These are phyloP conservation scores for Dioscorea alata DNA, from an alignment of 106 monocot species.

Conservation along the genomic window DNA sequence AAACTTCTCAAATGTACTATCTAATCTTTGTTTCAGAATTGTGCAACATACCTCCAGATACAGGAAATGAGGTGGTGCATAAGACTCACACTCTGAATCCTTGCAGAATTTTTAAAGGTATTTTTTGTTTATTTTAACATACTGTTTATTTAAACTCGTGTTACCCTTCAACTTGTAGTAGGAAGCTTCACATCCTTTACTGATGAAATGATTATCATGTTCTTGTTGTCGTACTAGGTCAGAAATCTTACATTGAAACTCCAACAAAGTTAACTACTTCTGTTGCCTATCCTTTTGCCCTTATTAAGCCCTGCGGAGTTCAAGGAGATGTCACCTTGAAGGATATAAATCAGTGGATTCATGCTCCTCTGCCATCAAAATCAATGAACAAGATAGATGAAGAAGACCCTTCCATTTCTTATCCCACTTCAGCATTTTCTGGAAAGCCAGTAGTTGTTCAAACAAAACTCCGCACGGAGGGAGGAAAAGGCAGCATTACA, in stretches of 20 bases:
- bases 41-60: conserved; percentile 17
- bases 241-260: conserved; percentile 30
- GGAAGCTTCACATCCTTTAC: not conserved
- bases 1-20: not conserved
- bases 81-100: conserved; percentile 15
- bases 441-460: conserved; percentile 83
- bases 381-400: conserved; percentile 22
- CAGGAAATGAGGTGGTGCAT: conserved; percentile 21
- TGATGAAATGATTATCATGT: not conserved
- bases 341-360: conserved; percentile 75
- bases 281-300: conserved; percentile 75
- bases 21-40: conserved; percentile 16
- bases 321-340: conserved; percentile 72
- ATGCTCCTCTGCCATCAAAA: conserved; percentile 35
- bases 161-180: too few relatives aligned
- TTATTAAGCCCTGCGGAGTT: conserved; percentile 68
- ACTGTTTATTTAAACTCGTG: too few relatives aligned
- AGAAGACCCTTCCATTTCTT: conserved; percentile 24
- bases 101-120: conserved; percentile 43
- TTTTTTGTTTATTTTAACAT: not conserved
- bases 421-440: conserved; percentile 63
- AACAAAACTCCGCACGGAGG: conserved; percentile 75
- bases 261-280: conserved; percentile 55
- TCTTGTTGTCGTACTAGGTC: conserved; percentile 26
- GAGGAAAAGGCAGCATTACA: conserved; percentile 92